Percentiles rank a stretch among this genome's conserved stretches.
phyloP scores from a whole-genome alignment of 1,284 basidiomycete species.

The Ustilago loliicola region DNA sequence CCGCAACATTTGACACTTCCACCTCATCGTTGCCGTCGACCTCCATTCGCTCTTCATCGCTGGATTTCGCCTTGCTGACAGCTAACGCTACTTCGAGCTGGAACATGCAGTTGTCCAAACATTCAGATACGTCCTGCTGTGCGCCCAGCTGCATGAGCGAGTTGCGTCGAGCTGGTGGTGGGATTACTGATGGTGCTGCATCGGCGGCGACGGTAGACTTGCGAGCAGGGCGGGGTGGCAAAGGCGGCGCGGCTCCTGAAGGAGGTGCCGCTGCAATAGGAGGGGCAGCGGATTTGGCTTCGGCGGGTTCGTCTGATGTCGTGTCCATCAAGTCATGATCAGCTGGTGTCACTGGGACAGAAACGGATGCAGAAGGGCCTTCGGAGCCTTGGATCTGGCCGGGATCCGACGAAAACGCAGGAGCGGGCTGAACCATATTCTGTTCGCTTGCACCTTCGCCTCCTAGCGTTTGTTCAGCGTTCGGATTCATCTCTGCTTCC shows the following conservation, averaged over 20 bases:
- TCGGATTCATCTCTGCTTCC: conserved; percentile 24
- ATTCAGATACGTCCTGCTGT: conserved; percentile 97
- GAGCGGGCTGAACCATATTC: too few relatives aligned
- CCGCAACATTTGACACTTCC: background rate
- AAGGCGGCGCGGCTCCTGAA: conserved; percentile 15
- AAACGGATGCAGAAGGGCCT: background rate
- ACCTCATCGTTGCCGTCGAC: conserved; percentile 24
- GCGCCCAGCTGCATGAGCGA: conserved; percentile 76
- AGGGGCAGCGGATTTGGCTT: background rate
- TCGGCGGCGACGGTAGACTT: conserved; percentile 12
- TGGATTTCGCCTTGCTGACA: conserved; percentile 57
- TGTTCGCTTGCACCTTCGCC: background rate
- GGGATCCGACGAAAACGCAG: conserved; percentile 16
- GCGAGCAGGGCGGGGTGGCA: conserved; percentile 32
- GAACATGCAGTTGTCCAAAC: conserved; percentile 98
- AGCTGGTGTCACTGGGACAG: background rate
- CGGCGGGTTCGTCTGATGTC: conserved; percentile 14
- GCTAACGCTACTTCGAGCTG: conserved; percentile 94
- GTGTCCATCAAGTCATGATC: conserved; percentile 29
- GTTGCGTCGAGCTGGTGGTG: conserved; percentile 44
- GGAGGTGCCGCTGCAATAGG: background rate
- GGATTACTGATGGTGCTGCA: conserved; percentile 14
- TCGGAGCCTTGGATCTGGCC: background rate
- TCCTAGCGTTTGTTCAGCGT: conserved; percentile 4
- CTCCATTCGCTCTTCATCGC: conserved; percentile 29